Percentiles rank a stretch among this genome's conserved stretches.
Evolutionary conservation across 176 grass and related monocot species (phyloP).

Genomic region (Rhynchospora tenuis): DNA sequence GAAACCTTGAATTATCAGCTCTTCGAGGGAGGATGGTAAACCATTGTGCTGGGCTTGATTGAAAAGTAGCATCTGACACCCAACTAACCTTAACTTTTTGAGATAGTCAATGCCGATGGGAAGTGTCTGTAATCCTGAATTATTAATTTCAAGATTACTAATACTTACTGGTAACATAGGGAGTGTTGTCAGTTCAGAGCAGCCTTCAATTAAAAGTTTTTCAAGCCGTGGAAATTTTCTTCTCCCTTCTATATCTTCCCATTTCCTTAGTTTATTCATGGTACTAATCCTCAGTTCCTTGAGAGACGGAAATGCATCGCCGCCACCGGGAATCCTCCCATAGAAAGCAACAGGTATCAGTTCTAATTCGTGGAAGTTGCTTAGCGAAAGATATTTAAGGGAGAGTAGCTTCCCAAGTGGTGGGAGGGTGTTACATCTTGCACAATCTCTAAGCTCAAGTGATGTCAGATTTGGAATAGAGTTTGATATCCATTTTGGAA

Average conservation of each 20-base stretch:
- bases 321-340: not conserved
- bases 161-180: constrained; percentile 21
- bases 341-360: constrained; percentile 4
- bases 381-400: constrained; percentile 15
- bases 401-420: constrained; percentile 8
- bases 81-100: constrained; percentile 1
- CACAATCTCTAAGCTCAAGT: constrained; percentile 13
- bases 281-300: not conserved
- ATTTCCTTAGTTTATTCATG: constrained; percentile 4
- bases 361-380: not conserved
- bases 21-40: constrained; percentile 2
- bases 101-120: not conserved
- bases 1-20: not conserved
- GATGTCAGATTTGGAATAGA: not conserved
- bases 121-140: constrained; percentile 15
- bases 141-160: not conserved
- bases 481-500: constrained; percentile 21
- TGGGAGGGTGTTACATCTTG: constrained; percentile 8
- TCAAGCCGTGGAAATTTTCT: constrained; percentile 12
- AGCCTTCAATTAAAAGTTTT: constrained; percentile 16
- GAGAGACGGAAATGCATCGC: constrained; percentile 1
- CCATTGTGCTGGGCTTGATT: not conserved
- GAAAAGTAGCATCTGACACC: not conserved
- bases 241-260: constrained; percentile 15
- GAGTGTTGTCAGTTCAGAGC: not conserved